Base-by-base conservation (phyloP, 2,329 filamentous ascomycete species). In the Colletotrichum nymphaeae region DNA sequence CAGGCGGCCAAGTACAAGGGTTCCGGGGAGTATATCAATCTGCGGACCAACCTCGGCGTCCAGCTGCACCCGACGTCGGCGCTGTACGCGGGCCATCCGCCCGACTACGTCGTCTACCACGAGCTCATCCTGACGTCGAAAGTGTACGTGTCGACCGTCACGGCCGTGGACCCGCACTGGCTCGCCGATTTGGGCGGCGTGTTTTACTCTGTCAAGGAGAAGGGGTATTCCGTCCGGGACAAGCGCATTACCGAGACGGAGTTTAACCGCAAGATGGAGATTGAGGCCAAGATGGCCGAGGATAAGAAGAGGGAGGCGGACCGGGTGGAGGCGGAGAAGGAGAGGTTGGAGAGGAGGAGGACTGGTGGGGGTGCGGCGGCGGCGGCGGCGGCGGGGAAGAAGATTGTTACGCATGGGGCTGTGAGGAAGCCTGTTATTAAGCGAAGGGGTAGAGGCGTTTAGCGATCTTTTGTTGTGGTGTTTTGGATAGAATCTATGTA, bases 141-240 rank as follows among this genome's bases (percentile, higher is more conserved):
- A 81, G 97, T 98, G 81, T 99, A 98, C 86, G 98, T 99, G 92
- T 97, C 94, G 3, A 98, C 95, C 5, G 97, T 99, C 11, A 99
- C 97, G 5, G 91, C 95, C 1, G 97, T 99, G 1, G 97, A 99
- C 81, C 96, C 97, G 65, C 95, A 97, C 81, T 99, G 97, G 97
- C 90, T 99, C 53, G 97, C 97, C 7, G 97, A 99, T 81, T 87
- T 99, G 6, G 97, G 97, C 42, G 97, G 95, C 1, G 97, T 99
- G 0, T 99, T 99, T 83, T 99, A 98, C 83, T 97, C 93, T 1
- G 90, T 99, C 80, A 98, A 98, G 84, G 96, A 98, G 84, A 99
- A 99, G 84, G 97, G 96, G 1, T 99, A 97, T 81, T 97, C 94
- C 16, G 91, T 93, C 14, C 89, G 94, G 30, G 94, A 98, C 78